Evolutionary conservation across 495 filamentous ascomycete genomes (phyloP), one percentile per base, ranked within the genome.

Genomic region (Penicillium fimorum): DNA sequence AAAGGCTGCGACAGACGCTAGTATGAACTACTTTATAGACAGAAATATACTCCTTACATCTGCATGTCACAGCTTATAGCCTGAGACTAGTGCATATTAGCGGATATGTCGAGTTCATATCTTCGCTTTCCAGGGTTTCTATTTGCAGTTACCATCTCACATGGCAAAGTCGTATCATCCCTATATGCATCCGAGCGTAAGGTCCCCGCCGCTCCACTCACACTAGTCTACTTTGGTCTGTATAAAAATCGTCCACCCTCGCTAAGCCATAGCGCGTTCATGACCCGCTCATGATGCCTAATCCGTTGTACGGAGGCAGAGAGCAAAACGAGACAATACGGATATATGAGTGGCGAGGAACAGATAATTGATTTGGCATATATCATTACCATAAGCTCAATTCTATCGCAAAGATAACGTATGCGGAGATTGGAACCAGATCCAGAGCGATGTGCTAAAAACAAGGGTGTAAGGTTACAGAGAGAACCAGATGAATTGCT

Each of bases 51-150:
- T 20, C 27, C 25, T 1, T 47, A 48, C 32, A 27, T 18, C 27
- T 52, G 50, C 50, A 52, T 15, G 38, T 43, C 47, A 49, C 18
- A 33, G 22, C 22, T 49, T 24, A 30, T 5, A 47, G 24, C 38
- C 43, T 20, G 30, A 53, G 20, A 37, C 51, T 29, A 46, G 32
- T 20, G 38, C 9, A 27, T 11, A 29, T 30, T 52, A 29, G 37
- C 22, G 17, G 35, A 18, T 48, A 30, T 45, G 24, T 30, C 41
- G 12, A 27, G 42, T 51, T 70, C 70, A 87, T 57, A 87, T 61
- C 66, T 79, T 86, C n/a, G 78, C 65, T 46, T 45, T 61, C 4
- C 53, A 38, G 3, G 5, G 15, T 25, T 45, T 7, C n/a, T 54
- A 51, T 69, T 71, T 12, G 68, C 66, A 41, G 74, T 77, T 38